These are phyloP conservation scores for Penicillium paxilli DNA, from an alignment of 495 filamentous ascomycete species.

Conservation along the genomic window DNA sequence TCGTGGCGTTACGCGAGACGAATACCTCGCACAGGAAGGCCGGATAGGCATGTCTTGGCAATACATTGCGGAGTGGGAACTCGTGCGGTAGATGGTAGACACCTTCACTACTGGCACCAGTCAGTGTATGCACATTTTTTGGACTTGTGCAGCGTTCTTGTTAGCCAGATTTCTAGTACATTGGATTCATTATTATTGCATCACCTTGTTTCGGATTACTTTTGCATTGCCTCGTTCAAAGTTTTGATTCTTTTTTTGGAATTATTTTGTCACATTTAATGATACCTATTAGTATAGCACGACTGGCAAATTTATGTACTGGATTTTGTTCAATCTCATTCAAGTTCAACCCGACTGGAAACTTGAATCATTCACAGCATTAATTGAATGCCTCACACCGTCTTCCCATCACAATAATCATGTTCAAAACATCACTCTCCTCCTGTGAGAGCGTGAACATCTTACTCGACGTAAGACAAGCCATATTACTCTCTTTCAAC, in stretches of 20 bases:
- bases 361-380: too few species aligned
- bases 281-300: too few species aligned
- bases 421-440: background rate
- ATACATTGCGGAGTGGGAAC: slow-evolving; percentile 67
- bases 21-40: slow-evolving; percentile 63
- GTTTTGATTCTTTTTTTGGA: too few species aligned
- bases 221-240: too few species aligned
- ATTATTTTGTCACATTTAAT: too few species aligned
- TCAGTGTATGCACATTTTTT: too few species aligned
- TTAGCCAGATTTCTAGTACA: background rate
- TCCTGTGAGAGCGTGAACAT: background rate
- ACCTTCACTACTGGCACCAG: too few species aligned
- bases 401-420: background rate
- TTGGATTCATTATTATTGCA: background rate
- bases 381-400: background rate
- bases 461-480: background rate
- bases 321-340: too few species aligned
- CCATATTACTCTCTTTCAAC: background rate
- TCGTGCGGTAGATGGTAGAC: slow-evolving; percentile 41
- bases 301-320: too few species aligned
- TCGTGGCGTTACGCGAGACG: slow-evolving; percentile 64
- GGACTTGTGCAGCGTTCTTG: background rate
- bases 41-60: slow-evolving; percentile 60
- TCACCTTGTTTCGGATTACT: too few species aligned
- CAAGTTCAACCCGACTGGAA: too few species aligned